Base-by-base conservation (phyloP, 805 yeast species). In the Candida tibetensis region DNA sequence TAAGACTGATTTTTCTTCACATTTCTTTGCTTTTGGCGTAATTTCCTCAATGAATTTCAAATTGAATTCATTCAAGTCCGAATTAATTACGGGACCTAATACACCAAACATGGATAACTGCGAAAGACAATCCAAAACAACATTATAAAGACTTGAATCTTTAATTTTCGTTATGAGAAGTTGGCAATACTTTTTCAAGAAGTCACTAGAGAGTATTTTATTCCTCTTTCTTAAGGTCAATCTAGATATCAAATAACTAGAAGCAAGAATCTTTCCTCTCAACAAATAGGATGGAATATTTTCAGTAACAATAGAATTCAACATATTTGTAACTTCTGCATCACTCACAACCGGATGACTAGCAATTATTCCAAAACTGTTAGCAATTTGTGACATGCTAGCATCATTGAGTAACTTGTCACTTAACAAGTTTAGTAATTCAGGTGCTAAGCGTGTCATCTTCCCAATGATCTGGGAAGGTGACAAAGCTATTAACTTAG, bases 1-100 rank as follows among this genome's bases (percentile, higher is more conserved):
- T 27, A 77, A 52, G 4, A 78, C 69, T 0, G 89, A 74, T 21
- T 56, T 63, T 44, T 86, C 95, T 45, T 81, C 80, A 34, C 69
- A 64, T 45, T 74, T 76, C 45, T 77, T 74, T 5, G 77, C 76
- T 30, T 66, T 64, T 0, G 69, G 59, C 28, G 58, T 53, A 6
- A 76, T 52, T 2, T 44, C 41, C 0, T 18, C 32, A 18, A 58
- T 50, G 28, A 55, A 44, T 0, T 48, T 33, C 0, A 47, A 46
- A 4, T 66, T 42, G 1, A 51, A 47, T 6, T 47, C 46, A n/a
- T 36, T 37, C 16, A 47, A 14, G 6, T 33, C 29, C 5, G 41
- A 32, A 10, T 46, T 45, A 5, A 43, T 33, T 12, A 15, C 9
- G 0, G 77, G 74, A 0, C 74, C 76, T 10, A 76, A 46, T 5